Evolutionary conservation across 352 stramenopile species (phyloP), one percentile per base, ranked within the genome.

Genomic region (Phytophthora gonapodyides): DNA sequence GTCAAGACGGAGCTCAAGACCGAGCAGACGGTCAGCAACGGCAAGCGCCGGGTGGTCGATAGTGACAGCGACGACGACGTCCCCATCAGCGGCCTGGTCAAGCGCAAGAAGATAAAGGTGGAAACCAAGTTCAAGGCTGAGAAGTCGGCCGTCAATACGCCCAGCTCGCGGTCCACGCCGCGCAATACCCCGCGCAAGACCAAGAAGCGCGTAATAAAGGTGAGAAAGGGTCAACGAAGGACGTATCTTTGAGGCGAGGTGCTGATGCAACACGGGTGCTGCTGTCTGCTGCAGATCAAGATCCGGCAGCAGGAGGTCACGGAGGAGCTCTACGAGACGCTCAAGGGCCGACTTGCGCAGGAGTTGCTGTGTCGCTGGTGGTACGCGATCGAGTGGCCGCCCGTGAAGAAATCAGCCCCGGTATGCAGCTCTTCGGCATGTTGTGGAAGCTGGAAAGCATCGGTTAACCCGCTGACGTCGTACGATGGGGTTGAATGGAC

Each of bases 241-340:
- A n/a, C n/a, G 4, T 49, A 24, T 68, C 41, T 51, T 41, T 33
- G 15, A 27, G 7, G 15, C 9, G 7, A n/a, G 45, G 21, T 57
- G 19, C 33, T 56, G 42, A 48, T 19, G 7, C 33, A 27, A 27
- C 24, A 10, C 10, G 2, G 10, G 47, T 51, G 15, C 37, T n/a
- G 24, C 45, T 58, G 12, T 13, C 5, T 55, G 31, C 8, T 35
- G 15, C 35, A 87, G 75, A 91, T 93, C 71, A 89, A 88, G 57
- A 91, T 88, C 55, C 89, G 89, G 41, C 86, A 95, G 62, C 84
- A 95, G 51, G 86, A 92, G 60, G 91, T 78, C 61, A 89, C 86
- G 21, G 86, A 95, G 56, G 71, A 90, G 47, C 69, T 95, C 17
- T 95, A 95, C 50, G 63, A 87, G 45, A 82, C 86, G 46, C 69